These are phyloP conservation scores for Xeromyces bisporus DNA, from an alignment of 495 filamentous ascomycete species.

Conservation along the genomic window DNA sequence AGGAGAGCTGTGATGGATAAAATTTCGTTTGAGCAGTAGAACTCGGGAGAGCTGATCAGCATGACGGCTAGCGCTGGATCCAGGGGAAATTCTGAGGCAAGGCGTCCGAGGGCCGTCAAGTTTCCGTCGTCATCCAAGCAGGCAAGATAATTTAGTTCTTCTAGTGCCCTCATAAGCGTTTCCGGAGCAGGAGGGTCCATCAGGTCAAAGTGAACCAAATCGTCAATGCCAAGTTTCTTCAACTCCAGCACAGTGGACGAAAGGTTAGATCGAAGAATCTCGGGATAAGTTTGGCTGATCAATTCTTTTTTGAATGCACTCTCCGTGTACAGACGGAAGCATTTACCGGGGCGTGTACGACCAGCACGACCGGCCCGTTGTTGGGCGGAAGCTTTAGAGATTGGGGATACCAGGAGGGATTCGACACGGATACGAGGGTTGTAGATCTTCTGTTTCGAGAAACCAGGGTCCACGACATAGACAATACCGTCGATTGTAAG, in stretches of 20 bases:
- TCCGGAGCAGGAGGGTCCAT: conserved; percentile 98
- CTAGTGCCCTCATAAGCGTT: conserved; percentile 94
- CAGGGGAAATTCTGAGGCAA: conserved; percentile 91
- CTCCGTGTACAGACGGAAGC: conserved; percentile 94
- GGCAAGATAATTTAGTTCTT: conserved; percentile 93
- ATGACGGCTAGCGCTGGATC: conserved; percentile 94
- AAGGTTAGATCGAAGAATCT: conserved; percentile 87
- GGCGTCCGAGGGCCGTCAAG: conserved; percentile 64
- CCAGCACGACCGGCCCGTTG: conserved; percentile 96
- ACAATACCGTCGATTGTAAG: conserved; percentile 98
- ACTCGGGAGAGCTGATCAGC: conserved; percentile 93
- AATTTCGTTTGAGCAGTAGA: conserved; percentile 97
- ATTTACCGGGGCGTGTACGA: conserved; percentile 94
- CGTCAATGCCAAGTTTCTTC: conserved; percentile 92
- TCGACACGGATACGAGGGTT: conserved; percentile 93
- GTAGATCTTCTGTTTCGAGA: conserved; percentile 99
- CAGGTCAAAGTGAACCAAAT: conserved; percentile 93
- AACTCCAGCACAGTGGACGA: conserved; percentile 87
- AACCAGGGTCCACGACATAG: conserved; percentile 95
- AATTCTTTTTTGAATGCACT: conserved; percentile 94
- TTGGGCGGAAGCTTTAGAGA: conserved; percentile 96
- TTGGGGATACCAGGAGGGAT: conserved; percentile 86
- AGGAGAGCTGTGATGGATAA: conserved; percentile 87
- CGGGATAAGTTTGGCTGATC: conserved; percentile 90
- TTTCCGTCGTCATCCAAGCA: conserved; percentile 95